Percentiles rank a stretch among this genome's conserved stretches.
Evolutionary conservation across 768 basidiomycete species (phyloP).

Genomic region (Boletus reticuloceps): DNA sequence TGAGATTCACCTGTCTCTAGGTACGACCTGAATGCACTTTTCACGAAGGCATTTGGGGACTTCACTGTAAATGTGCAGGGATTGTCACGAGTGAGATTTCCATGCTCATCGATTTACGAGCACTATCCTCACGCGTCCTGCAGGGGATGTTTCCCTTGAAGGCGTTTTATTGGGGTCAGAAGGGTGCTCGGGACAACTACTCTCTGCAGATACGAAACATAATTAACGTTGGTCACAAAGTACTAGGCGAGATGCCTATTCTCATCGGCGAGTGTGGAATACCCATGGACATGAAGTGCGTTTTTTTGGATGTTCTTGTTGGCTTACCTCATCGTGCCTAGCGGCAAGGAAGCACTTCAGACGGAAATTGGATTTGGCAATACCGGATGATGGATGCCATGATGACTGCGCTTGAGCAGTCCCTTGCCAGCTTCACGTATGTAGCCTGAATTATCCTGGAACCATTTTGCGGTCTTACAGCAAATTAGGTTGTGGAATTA

Average conservation of each 20-base stretch:
- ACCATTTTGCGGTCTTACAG: background rate
- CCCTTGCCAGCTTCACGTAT: conserved; percentile 82
- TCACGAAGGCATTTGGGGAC: conserved; percentile 77
- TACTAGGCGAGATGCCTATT: conserved; percentile 79
- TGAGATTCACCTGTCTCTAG: conserved; percentile 34
- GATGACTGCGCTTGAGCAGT: conserved; percentile 75
- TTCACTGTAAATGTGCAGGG: conserved; percentile 94
- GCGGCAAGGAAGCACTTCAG: conserved; percentile 67
- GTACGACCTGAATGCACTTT: conserved; percentile 92
- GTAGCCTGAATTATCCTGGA: conserved; percentile 28
- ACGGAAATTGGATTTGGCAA: conserved; percentile 82
- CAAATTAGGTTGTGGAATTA: conserved; percentile 84
- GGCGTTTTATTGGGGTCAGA: conserved; percentile 86
- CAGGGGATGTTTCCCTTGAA: conserved; percentile 84
- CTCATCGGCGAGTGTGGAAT: conserved; percentile 92
- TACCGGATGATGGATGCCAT: conserved; percentile 93
- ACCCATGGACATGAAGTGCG: conserved; percentile 97
- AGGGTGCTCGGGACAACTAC: conserved; percentile 80
- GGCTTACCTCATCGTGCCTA: conserved; percentile 26
- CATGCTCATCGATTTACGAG: background rate
- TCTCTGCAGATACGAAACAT: conserved; percentile 78
- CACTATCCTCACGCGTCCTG: conserved; percentile 6
- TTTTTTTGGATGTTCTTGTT: conserved; percentile 2
- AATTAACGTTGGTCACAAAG: conserved; percentile 61
- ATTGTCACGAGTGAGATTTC: conserved; percentile 64